Base-by-base conservation (phyloP, 768 basidiomycete species). In the Leucocoprinus birnbaumii region DNA sequence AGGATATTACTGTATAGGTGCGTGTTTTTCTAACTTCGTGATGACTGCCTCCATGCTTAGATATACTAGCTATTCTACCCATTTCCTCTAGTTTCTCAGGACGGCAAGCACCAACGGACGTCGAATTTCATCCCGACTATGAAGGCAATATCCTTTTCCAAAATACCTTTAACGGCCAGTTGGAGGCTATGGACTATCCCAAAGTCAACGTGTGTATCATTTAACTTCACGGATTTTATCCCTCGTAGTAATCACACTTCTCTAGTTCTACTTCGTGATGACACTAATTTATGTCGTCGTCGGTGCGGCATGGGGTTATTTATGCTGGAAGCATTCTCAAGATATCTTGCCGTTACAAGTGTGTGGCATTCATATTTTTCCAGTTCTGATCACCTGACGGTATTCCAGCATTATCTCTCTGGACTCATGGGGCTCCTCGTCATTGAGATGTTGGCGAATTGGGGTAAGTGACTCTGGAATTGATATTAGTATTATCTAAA, bases 1-100 rank as follows among this genome's bases (percentile, higher is more conserved):
- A 1, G 97, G 96, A 1, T 98, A 97, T 67, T 98, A 97, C 68
- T 98, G 96, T 68, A 87, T 96, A 59, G 94, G 95, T 87, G 67
- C 71, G 91, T 73, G 16, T 46, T 16, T 19, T n/a, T 13, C 38
- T 45, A 37, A 47, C 16, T 22, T n/a, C 10, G 27, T 22, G 16
- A 25, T 19, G n/a, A n/a, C 18, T 10, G 35, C 22, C 2, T 31
- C 48, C 18, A 26, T 25, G 19, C 40, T 53, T 35, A 52, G 34
- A 43, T 37, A 21, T 8, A 35, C 42, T 38, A 94, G 94, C 91
- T 26, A 80, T 92, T 47, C 82, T 99, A 22, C 97, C 97, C 35
- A 84, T 98, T 27, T 94, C 92, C 9, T 78, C 92, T n/a, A 73
- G 88, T 59, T 73, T 73, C 62, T 68, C 52, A 22, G 37, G 46